A percentile compares a stretch with the other conserved stretches of the same genome.
Evolutionary conservation across 1,284 basidiomycete genomes (phyloP).

Genomic region (Cerioporus squamosus): DNA sequence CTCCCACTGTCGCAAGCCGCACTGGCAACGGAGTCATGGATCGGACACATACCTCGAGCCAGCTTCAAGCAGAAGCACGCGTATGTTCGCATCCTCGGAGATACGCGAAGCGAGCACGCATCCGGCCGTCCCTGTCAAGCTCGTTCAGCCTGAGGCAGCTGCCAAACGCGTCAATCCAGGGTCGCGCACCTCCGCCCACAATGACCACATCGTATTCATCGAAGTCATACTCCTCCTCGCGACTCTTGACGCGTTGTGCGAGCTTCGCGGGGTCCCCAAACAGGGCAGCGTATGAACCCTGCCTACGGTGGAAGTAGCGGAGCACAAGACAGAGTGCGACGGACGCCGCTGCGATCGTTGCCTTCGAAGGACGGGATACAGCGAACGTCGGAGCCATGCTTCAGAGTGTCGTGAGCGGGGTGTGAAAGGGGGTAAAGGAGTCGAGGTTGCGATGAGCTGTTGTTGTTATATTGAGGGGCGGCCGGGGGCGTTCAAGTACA

Average conservation of each 20-base stretch:
- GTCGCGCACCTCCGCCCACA: conserved; percentile 59
- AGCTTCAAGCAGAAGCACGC: conserved; percentile 67
- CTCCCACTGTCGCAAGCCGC: too few relatives aligned
- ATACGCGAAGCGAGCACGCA: conserved; percentile 70
- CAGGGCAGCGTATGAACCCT: conserved; percentile 2
- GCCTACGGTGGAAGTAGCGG: conserved; percentile 14
- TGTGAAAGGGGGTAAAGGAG: too few relatives aligned
- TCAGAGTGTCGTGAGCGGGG: too few relatives aligned
- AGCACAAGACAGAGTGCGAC: conserved; percentile 12
- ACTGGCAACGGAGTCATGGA: background rate
- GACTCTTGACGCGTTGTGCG: conserved; percentile 12
- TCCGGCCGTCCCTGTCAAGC: conserved; percentile 64
- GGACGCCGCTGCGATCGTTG: conserved; percentile 4
- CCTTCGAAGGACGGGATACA: background rate
- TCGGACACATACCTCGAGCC: conserved; percentile 56
- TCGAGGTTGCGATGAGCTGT: too few relatives aligned
- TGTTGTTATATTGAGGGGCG: too few relatives aligned
- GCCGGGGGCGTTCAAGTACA: too few relatives aligned
- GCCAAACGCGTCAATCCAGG: background rate
- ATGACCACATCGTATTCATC: conserved; percentile 66
- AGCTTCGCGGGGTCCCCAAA: conserved; percentile 17
- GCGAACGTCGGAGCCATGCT: background rate
- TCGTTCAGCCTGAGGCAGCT: background rate
- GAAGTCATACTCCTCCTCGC: conserved; percentile 20
- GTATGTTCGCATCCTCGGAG: conserved; percentile 58